Evolutionary conservation across 2,329 filamentous ascomycete species (phyloP), one percentile per base, ranked within the genome.

Genomic region (Colletotrichum sp.): DNA sequence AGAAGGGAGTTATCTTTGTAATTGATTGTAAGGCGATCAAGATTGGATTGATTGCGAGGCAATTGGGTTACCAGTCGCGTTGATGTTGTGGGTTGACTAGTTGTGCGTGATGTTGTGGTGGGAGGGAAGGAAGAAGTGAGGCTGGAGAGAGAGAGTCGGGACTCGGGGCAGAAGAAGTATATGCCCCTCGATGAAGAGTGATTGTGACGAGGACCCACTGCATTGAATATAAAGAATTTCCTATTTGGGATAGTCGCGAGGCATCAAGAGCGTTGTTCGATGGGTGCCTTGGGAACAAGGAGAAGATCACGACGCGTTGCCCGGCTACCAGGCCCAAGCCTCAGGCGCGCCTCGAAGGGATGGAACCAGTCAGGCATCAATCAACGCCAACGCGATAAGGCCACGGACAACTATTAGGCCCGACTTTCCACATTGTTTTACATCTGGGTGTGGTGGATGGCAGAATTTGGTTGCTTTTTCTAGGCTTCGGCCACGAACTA

Each of bases 361-460:
- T 48, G 19, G 44, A 48, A 13, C 6, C 44, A 48, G 44, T 13
- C 44, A 48, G 44, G 44, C 44, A 48, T 48, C 44, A 44, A 44
- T 1, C 8, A 44, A n/a, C 19, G 8, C 39, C 39, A 44, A n/a
- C 39, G 3, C 19, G 0, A 48, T 12, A 22, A 22, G 44, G 44
- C 44, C 19, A 48, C 5, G 16, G 3, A n/a, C 3, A 22, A 4
- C 44, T 48, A 44, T n/a, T 2, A 44, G 39, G 8, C 44, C n/a
- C 2, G 44, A 3, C 1, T 1, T 36, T 36, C 34, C 34, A 36
- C 34, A 2, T 2, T 11, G 19, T 0, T 22, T 48, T 4, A 12
- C 11, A 22, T 48, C 44, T 48, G 1, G 9, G 9, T 48, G 11
- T n/a, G 11, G 11, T 48, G n/a, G 19, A 22, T 48, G 44, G n/a